Conservation (phyloP, 352 stramenopile genomes). For the Phytopythium kandeliae region DNA sequence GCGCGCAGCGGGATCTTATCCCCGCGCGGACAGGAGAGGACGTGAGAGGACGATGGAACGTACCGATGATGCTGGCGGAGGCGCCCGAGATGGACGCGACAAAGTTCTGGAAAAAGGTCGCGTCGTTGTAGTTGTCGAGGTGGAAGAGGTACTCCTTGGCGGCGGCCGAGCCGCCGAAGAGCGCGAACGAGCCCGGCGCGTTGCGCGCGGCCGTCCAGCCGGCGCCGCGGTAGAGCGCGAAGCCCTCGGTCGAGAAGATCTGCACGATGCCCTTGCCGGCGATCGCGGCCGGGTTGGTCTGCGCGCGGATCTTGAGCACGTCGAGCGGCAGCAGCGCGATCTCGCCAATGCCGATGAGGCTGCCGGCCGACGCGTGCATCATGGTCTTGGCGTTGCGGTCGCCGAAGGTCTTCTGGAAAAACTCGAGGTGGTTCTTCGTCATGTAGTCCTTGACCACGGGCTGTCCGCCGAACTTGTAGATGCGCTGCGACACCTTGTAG, state of each 20-base stretch:
- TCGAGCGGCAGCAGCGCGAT: slow-evolving; percentile 94
- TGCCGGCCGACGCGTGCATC: slow-evolving; percentile 90
- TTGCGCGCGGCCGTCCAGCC: slow-evolving; percentile 93
- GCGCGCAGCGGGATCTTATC: no score
- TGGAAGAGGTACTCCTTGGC: slow-evolving; percentile 90
- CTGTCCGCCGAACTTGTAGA: slow-evolving; percentile 97
- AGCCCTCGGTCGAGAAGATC: slow-evolving; percentile 91
- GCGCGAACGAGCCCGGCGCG: slow-evolving; percentile 92
- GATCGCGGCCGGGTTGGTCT: slow-evolving; percentile 93
- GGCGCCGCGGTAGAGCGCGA: slow-evolving; percentile 88
- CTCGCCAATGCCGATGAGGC: slow-evolving; percentile 93
- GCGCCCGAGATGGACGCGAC: slow-evolving; percentile 82
- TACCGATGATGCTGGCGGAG: slow-evolving; percentile 79
- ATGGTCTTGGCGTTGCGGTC: slow-evolving; percentile 92
- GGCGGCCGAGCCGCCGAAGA: slow-evolving; percentile 91
- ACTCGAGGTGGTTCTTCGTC: slow-evolving; percentile 80
- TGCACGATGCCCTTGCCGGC: slow-evolving; percentile 86
- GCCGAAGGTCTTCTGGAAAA: slow-evolving; percentile 88
- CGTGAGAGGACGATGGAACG: slow-evolving; percentile 7
- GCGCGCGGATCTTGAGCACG: slow-evolving; percentile 95
- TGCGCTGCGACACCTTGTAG: slow-evolving; percentile 96
- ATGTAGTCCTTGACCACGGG: slow-evolving; percentile 92
- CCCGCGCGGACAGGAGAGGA: no score
- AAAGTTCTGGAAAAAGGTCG: slow-evolving; percentile 91
- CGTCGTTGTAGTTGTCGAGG: slow-evolving; percentile 86